Percentiles rank a stretch among this genome's conserved stretches.
Conservation (phyloP, 768 basidiomycete genomes). For the Boletus insuetus region DNA sequence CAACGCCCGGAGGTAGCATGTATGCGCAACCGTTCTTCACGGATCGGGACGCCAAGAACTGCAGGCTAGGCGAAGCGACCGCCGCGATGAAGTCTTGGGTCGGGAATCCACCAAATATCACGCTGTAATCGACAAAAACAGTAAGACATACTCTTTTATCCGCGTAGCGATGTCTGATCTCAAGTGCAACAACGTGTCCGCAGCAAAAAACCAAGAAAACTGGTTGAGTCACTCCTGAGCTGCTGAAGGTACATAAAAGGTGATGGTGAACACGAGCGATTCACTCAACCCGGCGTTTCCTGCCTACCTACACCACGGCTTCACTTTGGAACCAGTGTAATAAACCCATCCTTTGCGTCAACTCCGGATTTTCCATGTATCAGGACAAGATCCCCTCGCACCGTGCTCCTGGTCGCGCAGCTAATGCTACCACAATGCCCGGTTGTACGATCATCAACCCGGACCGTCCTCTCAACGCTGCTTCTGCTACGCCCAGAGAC, state of each 20-base stretch:
- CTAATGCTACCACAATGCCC: background rate
- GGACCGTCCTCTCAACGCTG: background rate
- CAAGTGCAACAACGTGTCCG: background rate
- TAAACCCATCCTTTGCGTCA: background rate
- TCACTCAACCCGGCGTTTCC: background rate
- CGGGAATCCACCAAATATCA: background rate
- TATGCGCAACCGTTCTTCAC: background rate
- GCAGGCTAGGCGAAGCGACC: background rate
- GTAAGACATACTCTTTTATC: background rate
- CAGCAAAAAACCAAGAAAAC: constrained; percentile 1
- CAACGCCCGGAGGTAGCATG: background rate
- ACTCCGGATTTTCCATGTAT: background rate
- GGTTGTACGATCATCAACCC: background rate
- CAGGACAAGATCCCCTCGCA: background rate
- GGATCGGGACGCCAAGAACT: constrained; percentile 21
- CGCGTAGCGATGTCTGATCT: constrained; percentile 8
- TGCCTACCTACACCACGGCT: background rate
- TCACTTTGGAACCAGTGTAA: background rate
- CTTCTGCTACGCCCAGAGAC: background rate
- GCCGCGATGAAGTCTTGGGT: background rate
- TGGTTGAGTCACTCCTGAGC: background rate
- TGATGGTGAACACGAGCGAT: background rate
- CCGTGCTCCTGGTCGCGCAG: background rate
- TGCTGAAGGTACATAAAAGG: constrained; percentile 10
- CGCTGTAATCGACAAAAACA: constrained; percentile 12